Evolutionary conservation across 495 filamentous ascomycete species (phyloP).

Genomic region (Elasticomyces elasticus): DNA sequence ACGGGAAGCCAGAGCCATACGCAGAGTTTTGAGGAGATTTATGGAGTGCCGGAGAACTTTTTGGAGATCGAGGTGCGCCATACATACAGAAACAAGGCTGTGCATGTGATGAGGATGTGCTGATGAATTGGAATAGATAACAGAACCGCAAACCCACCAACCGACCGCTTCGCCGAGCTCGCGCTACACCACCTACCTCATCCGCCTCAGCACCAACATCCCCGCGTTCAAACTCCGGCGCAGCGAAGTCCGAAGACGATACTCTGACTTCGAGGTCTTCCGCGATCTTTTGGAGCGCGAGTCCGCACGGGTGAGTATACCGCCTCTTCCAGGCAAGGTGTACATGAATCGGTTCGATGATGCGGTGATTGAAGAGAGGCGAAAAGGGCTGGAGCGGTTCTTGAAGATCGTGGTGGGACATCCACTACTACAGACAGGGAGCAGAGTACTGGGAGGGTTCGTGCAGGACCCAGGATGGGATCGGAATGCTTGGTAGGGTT

Average conservation of each 20-base stretch:
- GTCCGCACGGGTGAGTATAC: slow-evolving; percentile 86
- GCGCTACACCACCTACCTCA: slow-evolving; percentile 90
- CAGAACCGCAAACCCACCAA: slow-evolving; percentile 75
- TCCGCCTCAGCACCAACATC: slow-evolving; percentile 94
- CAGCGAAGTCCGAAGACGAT: slow-evolving; percentile 79
- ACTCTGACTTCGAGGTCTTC: slow-evolving; percentile 98
- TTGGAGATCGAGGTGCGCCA: slow-evolving; percentile 82
- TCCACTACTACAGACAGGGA: slow-evolving; percentile 92
- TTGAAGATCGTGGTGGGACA: slow-evolving; percentile 96
- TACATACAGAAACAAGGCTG: not conserved
- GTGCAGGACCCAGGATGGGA: slow-evolving; percentile 52
- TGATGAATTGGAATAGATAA: slow-evolving; percentile 48
- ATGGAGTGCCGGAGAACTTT: slow-evolving; percentile 96
- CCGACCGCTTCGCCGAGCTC: slow-evolving; percentile 17
- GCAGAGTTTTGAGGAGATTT: slow-evolving; percentile 97
- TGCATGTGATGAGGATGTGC: not conserved
- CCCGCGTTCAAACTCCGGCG: slow-evolving; percentile 91
- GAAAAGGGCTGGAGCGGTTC: slow-evolving; percentile 88
- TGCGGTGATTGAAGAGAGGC: slow-evolving; percentile 92
- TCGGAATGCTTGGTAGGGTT: slow-evolving; percentile 28
- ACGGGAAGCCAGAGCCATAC: slow-evolving; percentile 15
- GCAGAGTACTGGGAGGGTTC: slow-evolving; percentile 88
- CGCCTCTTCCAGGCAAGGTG: slow-evolving; percentile 91
- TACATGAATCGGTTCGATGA: slow-evolving; percentile 98
- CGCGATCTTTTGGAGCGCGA: slow-evolving; percentile 96